These are phyloP conservation scores for Irpex lacteus DNA, from an alignment of 1,284 basidiomycete species.

Conservation along the genomic window DNA sequence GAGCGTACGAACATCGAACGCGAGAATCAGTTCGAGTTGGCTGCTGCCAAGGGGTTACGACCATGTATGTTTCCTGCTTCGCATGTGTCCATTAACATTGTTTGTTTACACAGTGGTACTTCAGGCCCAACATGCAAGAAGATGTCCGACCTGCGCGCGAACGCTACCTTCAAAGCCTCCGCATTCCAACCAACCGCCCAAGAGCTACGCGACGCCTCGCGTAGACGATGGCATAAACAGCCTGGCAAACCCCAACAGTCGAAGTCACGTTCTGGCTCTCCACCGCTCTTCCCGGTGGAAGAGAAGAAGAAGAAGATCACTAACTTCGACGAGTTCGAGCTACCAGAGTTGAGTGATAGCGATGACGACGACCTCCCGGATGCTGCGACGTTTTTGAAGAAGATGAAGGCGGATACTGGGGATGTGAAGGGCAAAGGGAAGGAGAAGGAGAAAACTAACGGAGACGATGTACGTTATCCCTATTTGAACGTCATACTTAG, in stretches of 20 bases:
- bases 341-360: constrained; percentile 24
- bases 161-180: constrained; percentile 47
- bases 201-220: constrained; percentile 26
- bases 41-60: constrained; percentile 51
- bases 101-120: neutral
- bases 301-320: neutral
- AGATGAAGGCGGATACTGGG: neutral
- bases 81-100: too few relatives aligned
- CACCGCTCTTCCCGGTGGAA: neutral
- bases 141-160: constrained; percentile 46
- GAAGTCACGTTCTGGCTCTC: neutral
- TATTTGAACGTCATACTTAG: neutral
- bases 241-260: too few relatives aligned
- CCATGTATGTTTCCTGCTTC: constrained; percentile 41
- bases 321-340: neutral
- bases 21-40: constrained; percentile 55
- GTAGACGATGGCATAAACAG: neutral
- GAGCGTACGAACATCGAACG: constrained; percentile 53
- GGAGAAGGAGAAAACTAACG: constrained; percentile 22
- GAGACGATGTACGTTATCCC: constrained; percentile 17
- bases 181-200: constrained; percentile 53
- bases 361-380: constrained; percentile 52
- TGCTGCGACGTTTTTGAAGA: constrained; percentile 27
- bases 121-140: constrained; percentile 57
- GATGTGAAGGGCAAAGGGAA: constrained; percentile 10